A percentile compares a stretch with the other conserved stretches of the same genome.
Evolutionary conservation across 2,329 filamentous ascomycete genomes (phyloP).

Genomic region (Calonectria honghensis): DNA sequence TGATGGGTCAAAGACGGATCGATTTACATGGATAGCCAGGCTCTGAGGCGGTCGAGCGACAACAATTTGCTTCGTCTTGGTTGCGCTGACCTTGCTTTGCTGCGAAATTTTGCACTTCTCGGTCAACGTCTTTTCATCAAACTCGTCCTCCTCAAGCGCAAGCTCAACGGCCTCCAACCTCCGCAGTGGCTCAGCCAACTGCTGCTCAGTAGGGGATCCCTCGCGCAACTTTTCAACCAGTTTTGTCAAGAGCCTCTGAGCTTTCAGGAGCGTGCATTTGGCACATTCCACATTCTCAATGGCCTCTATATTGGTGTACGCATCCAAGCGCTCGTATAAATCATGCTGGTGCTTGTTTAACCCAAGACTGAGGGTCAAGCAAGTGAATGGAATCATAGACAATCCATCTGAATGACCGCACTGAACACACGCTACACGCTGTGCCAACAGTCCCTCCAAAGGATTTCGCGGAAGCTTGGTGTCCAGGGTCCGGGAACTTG

Average conservation of each 20-base stretch:
- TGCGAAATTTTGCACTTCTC: constrained; percentile 80
- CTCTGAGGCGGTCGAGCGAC: constrained; percentile 88
- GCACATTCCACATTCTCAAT: constrained; percentile 94
- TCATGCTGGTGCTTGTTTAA: constrained; percentile 77
- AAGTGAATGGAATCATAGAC: constrained; percentile 95
- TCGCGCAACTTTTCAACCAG: constrained; percentile 66
- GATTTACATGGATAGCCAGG: constrained; percentile 90
- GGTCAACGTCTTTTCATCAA: constrained; percentile 80
- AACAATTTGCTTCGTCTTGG: constrained; percentile 92
- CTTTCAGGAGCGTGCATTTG: constrained; percentile 87
- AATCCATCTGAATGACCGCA: constrained; percentile 93
- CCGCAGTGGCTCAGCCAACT: constrained; percentile 69
- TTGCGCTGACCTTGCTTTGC: constrained; percentile 82
- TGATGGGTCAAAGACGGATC: constrained; percentile 90
- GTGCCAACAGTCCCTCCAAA: constrained; percentile 89
- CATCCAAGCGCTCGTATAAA: constrained; percentile 86
- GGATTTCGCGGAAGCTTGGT: constrained; percentile 78
- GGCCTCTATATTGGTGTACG: constrained; percentile 88
- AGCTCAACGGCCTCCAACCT: constrained; percentile 80
- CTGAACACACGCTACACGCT: constrained; percentile 89
- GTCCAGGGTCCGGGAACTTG: constrained; percentile 62
- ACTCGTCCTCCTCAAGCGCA: constrained; percentile 87
- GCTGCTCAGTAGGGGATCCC: constrained; percentile 64
- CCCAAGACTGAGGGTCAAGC: constrained; percentile 89
- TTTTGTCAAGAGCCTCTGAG: constrained; percentile 67